phyloP scores from a whole-genome alignment of 495 filamentous ascomycete species.

The Hypoxylon fuscum region DNA sequence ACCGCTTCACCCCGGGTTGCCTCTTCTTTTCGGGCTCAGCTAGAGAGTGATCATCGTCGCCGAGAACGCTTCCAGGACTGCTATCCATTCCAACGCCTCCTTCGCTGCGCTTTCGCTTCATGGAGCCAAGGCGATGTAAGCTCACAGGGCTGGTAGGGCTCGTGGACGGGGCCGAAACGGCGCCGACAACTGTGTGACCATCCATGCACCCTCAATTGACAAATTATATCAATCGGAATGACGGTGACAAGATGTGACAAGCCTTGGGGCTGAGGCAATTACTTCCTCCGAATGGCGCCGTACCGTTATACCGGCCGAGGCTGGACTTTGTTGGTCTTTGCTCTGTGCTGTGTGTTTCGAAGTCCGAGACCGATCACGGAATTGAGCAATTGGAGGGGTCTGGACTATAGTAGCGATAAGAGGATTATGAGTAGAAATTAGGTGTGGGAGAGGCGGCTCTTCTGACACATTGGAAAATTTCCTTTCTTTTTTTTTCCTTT shows the following conservation, averaged over 20 bases:
- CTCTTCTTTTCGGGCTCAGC: slow-evolving; percentile 68
- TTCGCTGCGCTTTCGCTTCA: slow-evolving; percentile 60
- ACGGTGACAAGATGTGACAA: slow-evolving; percentile 38
- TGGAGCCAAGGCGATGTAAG: slow-evolving; percentile 55
- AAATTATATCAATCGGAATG: slow-evolving; percentile 35
- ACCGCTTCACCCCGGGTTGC: slow-evolving; percentile 78
- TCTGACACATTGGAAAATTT: slow-evolving; percentile 20
- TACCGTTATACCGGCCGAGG: slow-evolving; percentile 35
- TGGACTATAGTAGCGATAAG: slow-evolving; percentile 37
- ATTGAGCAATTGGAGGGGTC: slow-evolving; percentile 38
- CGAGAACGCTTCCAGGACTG: slow-evolving; percentile 72
- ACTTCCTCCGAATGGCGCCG: slow-evolving; percentile 30
- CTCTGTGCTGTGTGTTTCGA: slow-evolving; percentile 26
- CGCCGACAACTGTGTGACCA: slow-evolving; percentile 49
- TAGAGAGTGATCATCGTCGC: slow-evolving; percentile 69
- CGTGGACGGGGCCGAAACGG: slow-evolving; percentile 49
- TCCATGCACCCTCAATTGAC: slow-evolving; percentile 50
- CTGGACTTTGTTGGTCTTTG: slow-evolving; percentile 16
- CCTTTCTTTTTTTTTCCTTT: slow-evolving; percentile 26
- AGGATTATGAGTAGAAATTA: slow-evolving; percentile 13
- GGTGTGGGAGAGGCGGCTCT: slow-evolving; percentile 21
- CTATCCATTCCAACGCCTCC: slow-evolving; percentile 60
- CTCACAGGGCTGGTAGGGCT: slow-evolving; percentile 53
- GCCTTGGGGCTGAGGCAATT: slow-evolving; percentile 36
- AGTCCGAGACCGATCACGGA: slow-evolving; percentile 42